Base-by-base conservation (phyloP, 495 filamentous ascomycete species). In the Penicillium waksmanii region DNA sequence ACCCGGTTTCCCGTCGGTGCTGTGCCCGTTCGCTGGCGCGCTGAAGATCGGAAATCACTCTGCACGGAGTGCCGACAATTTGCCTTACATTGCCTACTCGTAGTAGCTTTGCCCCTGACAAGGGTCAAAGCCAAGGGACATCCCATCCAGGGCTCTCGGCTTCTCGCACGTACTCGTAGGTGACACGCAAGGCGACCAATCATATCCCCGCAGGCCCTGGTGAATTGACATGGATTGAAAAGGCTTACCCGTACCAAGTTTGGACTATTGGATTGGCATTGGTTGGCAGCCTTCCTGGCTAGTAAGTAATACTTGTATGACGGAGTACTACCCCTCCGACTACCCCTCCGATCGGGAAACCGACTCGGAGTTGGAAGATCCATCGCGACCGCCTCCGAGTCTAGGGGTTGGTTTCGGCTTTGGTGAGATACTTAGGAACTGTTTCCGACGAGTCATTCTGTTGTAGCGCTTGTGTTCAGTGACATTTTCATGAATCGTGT, bases 61-160 rank as follows among this genome's bases (percentile, higher is more conserved):
- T 44, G 42, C 7, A 44, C 42, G 42, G 42, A 44, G 42, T 44
- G n/a, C 42, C 42, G 42, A 44, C 12, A 17, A 44, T 19, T 44
- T 19, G n/a, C n/a, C 17, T n/a, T 44, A 19, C n/a, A 23, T 23
- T 23, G 23, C 17, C 3, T n/a, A 18, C 17, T 43, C 40, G 9
- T 43, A 5, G n/a, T 9, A 31, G 8, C 27, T 31, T 31, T 7
- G 27, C 27, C 27, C 27, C 27, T 31, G 27, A 31, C 27, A 44
- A n/a, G 36, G 36, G 42, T 44, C 15, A 40, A 40, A 40, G 11
- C 36, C 36, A 40, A 13, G 36, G 36, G 36, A 40, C 15, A 40
- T 31, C 27, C 8, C 27, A 31, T 31, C 27, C 27, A 31, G 23
- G 23, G 23, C 23, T 31, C 27, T 9, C 27, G 8, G 27, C 27